A percentile compares a stretch with the other conserved stretches of the same genome.
phyloP scores from a whole-genome alignment of 1,284 basidiomycete genomes.

The Termitomyces sp. region DNA sequence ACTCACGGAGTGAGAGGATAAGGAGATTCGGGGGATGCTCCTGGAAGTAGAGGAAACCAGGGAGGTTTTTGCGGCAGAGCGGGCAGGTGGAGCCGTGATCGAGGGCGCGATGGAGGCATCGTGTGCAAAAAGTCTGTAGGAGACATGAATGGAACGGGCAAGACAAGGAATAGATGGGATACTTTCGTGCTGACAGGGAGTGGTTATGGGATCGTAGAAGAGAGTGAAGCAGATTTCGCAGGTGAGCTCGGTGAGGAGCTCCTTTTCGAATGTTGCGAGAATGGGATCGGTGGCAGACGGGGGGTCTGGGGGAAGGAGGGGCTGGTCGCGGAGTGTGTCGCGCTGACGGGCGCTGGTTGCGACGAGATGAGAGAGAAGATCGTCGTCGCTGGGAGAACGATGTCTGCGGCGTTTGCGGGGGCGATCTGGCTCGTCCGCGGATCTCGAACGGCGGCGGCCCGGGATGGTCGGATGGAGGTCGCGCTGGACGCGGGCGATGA shows the following conservation, averaged over 20 bases:
- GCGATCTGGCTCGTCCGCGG: conserved; percentile 11
- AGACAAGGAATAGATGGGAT: conserved; percentile 5
- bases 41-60: conserved; percentile 76
- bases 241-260: conserved; percentile 69
- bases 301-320: conserved; percentile 22
- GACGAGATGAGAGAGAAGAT: conserved; percentile 33
- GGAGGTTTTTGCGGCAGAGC: conserved; percentile 76
- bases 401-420: conserved; percentile 31
- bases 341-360: conserved; percentile 25
- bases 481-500: conserved; percentile 30
- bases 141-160: conserved; percentile 15
- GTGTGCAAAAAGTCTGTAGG: conserved; percentile 80
- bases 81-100: conserved; percentile 85
- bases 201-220: conserved; percentile 83
- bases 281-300: conserved; percentile 18
- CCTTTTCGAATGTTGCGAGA: conserved; percentile 54
- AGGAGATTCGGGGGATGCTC: conserved; percentile 70
- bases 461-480: conserved; percentile 18
- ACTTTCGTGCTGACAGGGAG: conserved; percentile 89
- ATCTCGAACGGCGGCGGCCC: conserved; percentile 10
- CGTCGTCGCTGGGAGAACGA: conserved; percentile 11
- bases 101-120: conserved; percentile 84
- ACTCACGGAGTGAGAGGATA: conserved; percentile 66
- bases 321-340: conserved; percentile 24
- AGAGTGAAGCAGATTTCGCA: conserved; percentile 91